Percentiles rank a stretch among this genome's conserved stretches.
phyloP scores from a whole-genome alignment of 2,329 filamentous ascomycete genomes.

The Annulohypoxylon truncatum region DNA sequence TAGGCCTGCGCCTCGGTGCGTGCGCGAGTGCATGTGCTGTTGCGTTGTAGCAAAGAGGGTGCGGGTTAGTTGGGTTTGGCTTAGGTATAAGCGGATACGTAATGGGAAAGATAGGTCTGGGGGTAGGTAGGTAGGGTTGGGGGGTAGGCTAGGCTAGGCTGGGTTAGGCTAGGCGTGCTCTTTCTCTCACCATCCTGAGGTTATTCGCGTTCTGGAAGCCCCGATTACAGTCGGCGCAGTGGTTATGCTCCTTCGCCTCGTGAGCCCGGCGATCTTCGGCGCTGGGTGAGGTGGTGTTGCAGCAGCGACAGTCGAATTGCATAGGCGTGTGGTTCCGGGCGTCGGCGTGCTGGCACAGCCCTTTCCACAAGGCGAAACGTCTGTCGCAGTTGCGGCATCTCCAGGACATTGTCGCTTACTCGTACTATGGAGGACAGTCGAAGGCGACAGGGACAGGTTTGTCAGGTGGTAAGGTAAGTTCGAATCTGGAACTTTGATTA shows the following conservation, averaged over 20 bases:
- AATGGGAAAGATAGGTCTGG: not conserved
- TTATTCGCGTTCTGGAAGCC: conserved; percentile 13
- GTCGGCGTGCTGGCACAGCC: conserved; percentile 9
- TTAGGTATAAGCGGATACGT: not conserved
- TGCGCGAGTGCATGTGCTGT: conserved; percentile 22
- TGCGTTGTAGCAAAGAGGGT: no score
- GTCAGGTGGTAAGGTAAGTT: not conserved
- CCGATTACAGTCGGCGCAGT: conserved; percentile 14
- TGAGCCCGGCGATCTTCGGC: not conserved
- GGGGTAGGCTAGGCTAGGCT: not conserved
- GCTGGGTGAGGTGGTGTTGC: not conserved
- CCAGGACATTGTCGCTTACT: conserved; percentile 23
- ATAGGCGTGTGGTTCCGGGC: not conserved
- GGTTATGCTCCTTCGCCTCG: conserved; percentile 7
- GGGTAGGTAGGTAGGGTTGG: not conserved
- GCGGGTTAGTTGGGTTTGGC: not conserved
- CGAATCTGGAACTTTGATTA: no score
- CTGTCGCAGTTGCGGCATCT: not conserved
- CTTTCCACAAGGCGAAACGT: not conserved
- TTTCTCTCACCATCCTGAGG: conserved; percentile 31
- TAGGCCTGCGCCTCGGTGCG: conserved; percentile 14
- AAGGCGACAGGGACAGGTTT: not conserved
- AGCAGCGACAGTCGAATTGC: conserved; percentile 17
- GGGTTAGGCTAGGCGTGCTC: not conserved
- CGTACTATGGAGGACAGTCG: not conserved